Base-by-base conservation (phyloP, 2,329 filamentous ascomycete species). In the Aspergillus sergii region DNA sequence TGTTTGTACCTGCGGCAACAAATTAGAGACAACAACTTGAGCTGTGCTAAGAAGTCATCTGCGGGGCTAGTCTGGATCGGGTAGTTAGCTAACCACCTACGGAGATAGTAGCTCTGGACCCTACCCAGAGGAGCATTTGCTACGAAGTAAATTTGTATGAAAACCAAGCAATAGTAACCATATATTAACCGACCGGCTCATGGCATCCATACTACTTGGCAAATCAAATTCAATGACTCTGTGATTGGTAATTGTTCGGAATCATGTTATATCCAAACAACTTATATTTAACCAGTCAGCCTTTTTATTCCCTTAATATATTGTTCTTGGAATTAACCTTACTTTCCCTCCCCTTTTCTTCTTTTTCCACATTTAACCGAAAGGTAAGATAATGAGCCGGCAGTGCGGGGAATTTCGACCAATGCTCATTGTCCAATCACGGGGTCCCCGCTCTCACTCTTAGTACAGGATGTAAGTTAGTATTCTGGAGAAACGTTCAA, bases 361-460 rank as follows among this genome's bases (percentile, higher is more conserved):
- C 19, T 2, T 23, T 30, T 36, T 7, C 51, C 30, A 21, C 26
- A 55, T 55, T 55, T 55, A 55, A 55, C 51, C 51, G 51, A 55
- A 55, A 39, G 34, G 32, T 41, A 36, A 39, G 51, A 55, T 34
- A 26, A 26, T 28, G 26, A 28, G 26, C 19, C 14, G 34, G 32
- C 16, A 21, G 32, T 55, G 51, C 51, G 51, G 51, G 51, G 51
- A 55, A 55, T 23, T 23, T 55, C 12, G 36, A 39, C 51, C 51
- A 55, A 39, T 55, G 32, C 9, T 26, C 32, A 55, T 55, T 55
- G 51, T 55, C 32, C 51, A 55, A 55, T 55, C 51, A 55, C 28
- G 21, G 28, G 9, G 21, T 32, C 48, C 48, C 48, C 28, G 26
- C 51, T 54, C 51, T 23, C 10, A 11, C n/a, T 36, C 19, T 21